Evolutionary conservation across 345 rosid genomes (phyloP), one percentile per base, ranked within the genome.

Genomic region (Eucalyptus urophylla): DNA sequence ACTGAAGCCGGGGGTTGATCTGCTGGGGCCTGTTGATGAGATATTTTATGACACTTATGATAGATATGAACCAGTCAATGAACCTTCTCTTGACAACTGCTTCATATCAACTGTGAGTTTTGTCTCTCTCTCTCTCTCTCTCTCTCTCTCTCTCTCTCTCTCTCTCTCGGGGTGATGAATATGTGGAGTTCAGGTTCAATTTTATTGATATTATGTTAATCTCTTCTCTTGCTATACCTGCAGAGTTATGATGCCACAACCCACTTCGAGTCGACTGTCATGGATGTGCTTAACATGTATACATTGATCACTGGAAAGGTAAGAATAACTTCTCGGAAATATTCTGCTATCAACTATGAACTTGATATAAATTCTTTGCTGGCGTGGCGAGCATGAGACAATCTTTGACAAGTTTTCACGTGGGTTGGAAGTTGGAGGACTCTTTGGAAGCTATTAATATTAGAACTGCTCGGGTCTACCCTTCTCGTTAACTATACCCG

Each of bases 191-290:
- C 49, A 8, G 87, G 67, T 86, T 86, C 47, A 51, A 17, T 17
- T 86, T 45, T 53, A 53, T 14, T 31, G 62, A 50, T 47, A 49
- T 31, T 53, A 86, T 47, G 51, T 86, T 83, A 17, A 45, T 93
- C 43, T 83, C 24, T 62, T 29, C 86, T 88, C 80, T 91, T 80
- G 90, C 43, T 49, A 37, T 14, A 17, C 22, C 49, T 33, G 85
- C 97, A 97, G 99, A 97, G 99, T 90, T 98, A 98, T 89, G 99
- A 98, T 94, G 94, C 99, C 87, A 96, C 99, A 88, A 98, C 99
- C 60, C 99, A 98, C 93, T 97, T 98, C 54, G 99, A 98, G 90
- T 94, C 98, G 24, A 98, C 99, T 65, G 99, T 98, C 45, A 90
- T 87, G 24, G 99, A 98, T 92, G 99, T 98, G 87, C 93, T 97